These are phyloP conservation scores for Trichoderma atrobrunneum DNA, from an alignment of 2,329 filamentous ascomycete species.

Conservation along the genomic window DNA sequence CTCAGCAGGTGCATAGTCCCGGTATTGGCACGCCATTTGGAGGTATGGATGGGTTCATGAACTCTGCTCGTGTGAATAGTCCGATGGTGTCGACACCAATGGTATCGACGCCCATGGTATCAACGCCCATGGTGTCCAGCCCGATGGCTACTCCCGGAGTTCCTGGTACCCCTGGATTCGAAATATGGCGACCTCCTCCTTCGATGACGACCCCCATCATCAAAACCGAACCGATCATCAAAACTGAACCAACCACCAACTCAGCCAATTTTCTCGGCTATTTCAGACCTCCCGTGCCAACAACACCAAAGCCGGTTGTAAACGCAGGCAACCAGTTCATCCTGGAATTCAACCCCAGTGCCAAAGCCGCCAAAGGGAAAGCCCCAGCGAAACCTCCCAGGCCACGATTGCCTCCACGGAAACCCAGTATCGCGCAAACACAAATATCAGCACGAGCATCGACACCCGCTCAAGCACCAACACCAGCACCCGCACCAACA, in stretches of 20 bases:
- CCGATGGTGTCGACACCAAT: constrained; percentile 28
- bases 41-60: constrained; percentile 35
- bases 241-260: constrained; percentile 26
- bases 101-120: constrained; percentile 25
- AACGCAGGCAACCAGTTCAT: constrained; percentile 36
- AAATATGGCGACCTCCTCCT: constrained; percentile 38
- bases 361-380: constrained; percentile 34
- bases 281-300: constrained; percentile 40
- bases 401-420: constrained; percentile 26
- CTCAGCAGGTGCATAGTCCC: constrained; percentile 30
- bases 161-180: constrained; percentile 38
- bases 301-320: constrained; percentile 39
- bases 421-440: constrained; percentile 21
- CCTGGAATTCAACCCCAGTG: constrained; percentile 34
- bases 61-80: constrained; percentile 28
- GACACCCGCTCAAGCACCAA: constrained; percentile 19
- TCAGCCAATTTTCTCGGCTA: constrained; percentile 29
- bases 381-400: constrained; percentile 34
- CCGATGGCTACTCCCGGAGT: constrained; percentile 23
- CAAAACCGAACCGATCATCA: constrained; percentile 26
- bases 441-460: constrained; percentile 22
- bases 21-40: constrained; percentile 31
- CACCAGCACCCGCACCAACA: constrained; percentile 19
- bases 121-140: constrained; percentile 23
- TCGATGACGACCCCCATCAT: constrained; percentile 22